Evolutionary conservation across 495 filamentous ascomycete species (phyloP), one percentile per base, ranked within the genome.

Genomic region (Aspergillus haitiensis): DNA sequence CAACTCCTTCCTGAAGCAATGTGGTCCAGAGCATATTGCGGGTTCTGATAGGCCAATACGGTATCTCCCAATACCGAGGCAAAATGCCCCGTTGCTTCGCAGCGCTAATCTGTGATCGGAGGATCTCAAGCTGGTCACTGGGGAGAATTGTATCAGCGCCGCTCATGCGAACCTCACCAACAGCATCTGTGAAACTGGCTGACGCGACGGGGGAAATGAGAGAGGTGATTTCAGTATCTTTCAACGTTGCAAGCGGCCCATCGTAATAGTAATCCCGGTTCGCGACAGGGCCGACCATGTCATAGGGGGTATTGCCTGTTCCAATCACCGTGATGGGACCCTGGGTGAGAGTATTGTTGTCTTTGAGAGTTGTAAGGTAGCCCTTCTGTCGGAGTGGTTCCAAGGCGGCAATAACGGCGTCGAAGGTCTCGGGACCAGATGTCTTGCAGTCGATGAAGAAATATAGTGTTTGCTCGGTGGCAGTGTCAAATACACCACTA

Each of bases 301-400:
- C 80, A 57, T 93, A 87, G 0, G 90, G 88, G 0, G 89, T 86
- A 59, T 88, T 86, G 13, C 92, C 92, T 0, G 91, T 93, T 0
- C 84, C 90, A 7, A 95, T 88, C 5, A 95, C 82, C 5, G 90
- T 95, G 15, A 96, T 68, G 6, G 86, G 84, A 3, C 87, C 77
- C 16, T 66, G 58, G 44, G 65, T 69, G 8, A 78, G 61, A 34
- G 74, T 76, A 6, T 77, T 78, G 51, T 86, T 73, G 58, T 69
- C 74, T 47, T 85, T 75, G 35, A 84, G 73, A 42, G 77, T 82
- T 6, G 80, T 84, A 6, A 91, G 74, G 71, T 84, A 90, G 37
- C 79, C 81, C 36, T 75, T 71, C 27, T 82, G 75, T 9, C 89
- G 81, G 1, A 93, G 79, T 5, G 89, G 88, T 32, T 81, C 70